phyloP scores from a whole-genome alignment of 2,329 filamentous ascomycete species.

The Curvularia sp. region DNA sequence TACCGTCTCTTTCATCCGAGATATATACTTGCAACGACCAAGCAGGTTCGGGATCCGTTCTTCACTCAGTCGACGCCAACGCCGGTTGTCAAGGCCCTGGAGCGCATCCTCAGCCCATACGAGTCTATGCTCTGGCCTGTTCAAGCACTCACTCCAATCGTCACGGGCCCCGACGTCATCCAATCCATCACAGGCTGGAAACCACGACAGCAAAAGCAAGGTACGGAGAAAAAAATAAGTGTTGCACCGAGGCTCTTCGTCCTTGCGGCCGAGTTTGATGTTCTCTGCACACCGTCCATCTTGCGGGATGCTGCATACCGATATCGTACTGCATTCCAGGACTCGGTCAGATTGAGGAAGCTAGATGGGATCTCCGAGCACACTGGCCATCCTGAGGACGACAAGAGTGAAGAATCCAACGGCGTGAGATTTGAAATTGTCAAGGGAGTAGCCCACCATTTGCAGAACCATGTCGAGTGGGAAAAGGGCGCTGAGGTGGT shows the following conservation, averaged over 20 bases:
- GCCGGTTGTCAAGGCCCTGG: constrained; percentile 53
- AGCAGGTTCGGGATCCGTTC: constrained; percentile 59
- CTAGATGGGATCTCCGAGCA: constrained; percentile 34
- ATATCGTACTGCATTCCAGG: constrained; percentile 47
- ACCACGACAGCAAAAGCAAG: constrained; percentile 47
- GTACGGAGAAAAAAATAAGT: not conserved
- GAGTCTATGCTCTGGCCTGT: constrained; percentile 62
- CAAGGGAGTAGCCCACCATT: constrained; percentile 58
- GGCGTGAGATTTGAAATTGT: constrained; percentile 56
- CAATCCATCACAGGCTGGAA: constrained; percentile 42
- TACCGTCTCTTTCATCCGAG: constrained; percentile 59
- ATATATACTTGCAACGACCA: constrained; percentile 60
- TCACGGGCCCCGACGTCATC: constrained; percentile 52
- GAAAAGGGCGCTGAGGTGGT: constrained; percentile 57
- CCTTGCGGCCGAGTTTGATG: constrained; percentile 36
- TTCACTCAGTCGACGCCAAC: constrained; percentile 57
- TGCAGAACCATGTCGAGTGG: constrained; percentile 62
- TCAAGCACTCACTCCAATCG: constrained; percentile 57
- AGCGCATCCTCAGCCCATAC: constrained; percentile 55
- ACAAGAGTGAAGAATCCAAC: constrained; percentile 5
- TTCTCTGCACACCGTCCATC: constrained; percentile 37
- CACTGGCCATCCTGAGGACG: constrained; percentile 7
- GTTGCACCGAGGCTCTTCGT: constrained; percentile 29
- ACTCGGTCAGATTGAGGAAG: constrained; percentile 41
- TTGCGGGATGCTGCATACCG: constrained; percentile 49